Conservation (phyloP, 2,329 filamentous ascomycete genomes). For the Phialophora chinensis region DNA sequence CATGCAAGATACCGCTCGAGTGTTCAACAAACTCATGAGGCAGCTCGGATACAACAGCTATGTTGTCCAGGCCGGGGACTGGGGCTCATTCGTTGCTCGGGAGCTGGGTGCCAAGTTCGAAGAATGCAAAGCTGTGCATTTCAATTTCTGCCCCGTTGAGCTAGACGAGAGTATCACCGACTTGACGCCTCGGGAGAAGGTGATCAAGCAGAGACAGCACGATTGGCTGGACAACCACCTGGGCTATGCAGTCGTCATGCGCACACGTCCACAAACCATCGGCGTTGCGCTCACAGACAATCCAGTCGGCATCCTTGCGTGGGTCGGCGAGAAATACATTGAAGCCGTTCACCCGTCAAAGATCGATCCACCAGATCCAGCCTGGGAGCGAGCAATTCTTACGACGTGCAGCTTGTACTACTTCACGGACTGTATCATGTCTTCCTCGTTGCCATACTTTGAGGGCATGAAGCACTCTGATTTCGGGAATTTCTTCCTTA, state of each 20-base stretch:
- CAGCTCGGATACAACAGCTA: constrained; percentile 69
- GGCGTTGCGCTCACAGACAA: constrained; percentile 72
- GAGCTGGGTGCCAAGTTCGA: constrained; percentile 66
- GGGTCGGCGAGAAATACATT: constrained; percentile 74
- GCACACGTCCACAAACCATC: constrained; percentile 73
- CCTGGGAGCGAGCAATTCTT: constrained; percentile 28
- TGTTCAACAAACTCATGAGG: constrained; percentile 70
- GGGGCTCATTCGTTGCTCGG: constrained; percentile 70
- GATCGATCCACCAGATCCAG: constrained; percentile 5
- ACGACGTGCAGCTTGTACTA: constrained; percentile 31
- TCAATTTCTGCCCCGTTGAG: constrained; percentile 59
- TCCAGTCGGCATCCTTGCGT: constrained; percentile 72
- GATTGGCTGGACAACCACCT: constrained; percentile 30
- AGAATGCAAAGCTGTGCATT: constrained; percentile 64
- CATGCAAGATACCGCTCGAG: constrained; percentile 38
- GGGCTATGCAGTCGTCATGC: constrained; percentile 54
- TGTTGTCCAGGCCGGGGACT: constrained; percentile 68
- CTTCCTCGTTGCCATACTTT: constrained; percentile 26
- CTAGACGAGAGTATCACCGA: constrained; percentile 6
- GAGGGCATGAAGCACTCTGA: constrained; percentile 28
- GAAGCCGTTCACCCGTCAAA: constrained; percentile 24
- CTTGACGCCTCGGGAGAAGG: constrained; percentile 21
- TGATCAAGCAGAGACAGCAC: constrained; percentile 19
- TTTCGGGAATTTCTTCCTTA: constrained; percentile 27
- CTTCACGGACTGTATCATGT: constrained; percentile 30